phyloP scores from a whole-genome alignment of 2,329 filamentous ascomycete species.

The Diaporthe eres region DNA sequence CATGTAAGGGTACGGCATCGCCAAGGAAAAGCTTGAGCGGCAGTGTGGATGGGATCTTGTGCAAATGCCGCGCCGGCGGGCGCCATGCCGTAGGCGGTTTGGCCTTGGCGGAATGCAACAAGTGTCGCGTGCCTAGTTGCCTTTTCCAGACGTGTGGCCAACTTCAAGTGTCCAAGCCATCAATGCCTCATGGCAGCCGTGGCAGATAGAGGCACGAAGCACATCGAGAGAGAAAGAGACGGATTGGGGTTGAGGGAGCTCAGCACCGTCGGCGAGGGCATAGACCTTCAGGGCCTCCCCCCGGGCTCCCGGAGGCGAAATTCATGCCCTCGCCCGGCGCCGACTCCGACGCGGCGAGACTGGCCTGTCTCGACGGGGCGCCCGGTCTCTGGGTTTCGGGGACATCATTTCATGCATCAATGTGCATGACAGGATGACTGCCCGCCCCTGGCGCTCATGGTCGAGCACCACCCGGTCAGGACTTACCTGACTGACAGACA shows the following conservation, averaged over 20 bases:
- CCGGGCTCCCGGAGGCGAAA: not conserved
- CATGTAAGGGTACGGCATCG: conserved; percentile 4
- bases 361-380: not conserved
- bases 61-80: not conserved
- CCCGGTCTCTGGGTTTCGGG: not conserved
- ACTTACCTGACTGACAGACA: not conserved
- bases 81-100: conserved; percentile 10
- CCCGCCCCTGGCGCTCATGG: not conserved
- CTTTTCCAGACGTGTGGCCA: not conserved
- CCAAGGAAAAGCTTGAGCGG: conserved; percentile 22
- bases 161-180: conserved; percentile 5
- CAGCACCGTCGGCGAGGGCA: not conserved
- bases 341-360: conserved; percentile 9
- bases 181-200: not conserved
- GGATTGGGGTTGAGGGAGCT: not conserved
- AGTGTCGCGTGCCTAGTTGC: conserved; percentile 14
- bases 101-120: conserved; percentile 13
- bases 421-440: not conserved
- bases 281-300: not conserved
- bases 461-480: not conserved
- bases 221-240: not conserved
- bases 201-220: not conserved
- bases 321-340: not conserved
- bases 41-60: conserved; percentile 7
- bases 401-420: conserved; percentile 6